Evolutionary conservation across 495 filamentous ascomycete genomes (phyloP), one percentile per base, ranked within the genome.

Genomic region (Articulospora tetracladia): DNA sequence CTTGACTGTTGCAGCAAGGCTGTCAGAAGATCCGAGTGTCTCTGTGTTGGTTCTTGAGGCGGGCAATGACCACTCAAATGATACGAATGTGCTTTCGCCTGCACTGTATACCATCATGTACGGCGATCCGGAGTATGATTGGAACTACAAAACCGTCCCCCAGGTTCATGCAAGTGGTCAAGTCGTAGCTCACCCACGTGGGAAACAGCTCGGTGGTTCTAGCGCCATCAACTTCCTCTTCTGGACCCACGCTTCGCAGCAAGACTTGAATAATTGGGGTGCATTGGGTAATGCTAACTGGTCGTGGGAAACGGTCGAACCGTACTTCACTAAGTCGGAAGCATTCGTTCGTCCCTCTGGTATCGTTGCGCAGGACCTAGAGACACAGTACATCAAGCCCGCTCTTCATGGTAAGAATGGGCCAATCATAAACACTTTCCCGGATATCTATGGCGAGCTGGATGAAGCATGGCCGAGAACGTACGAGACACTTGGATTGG

Each of bases 191-290:
- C 62, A 65, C 53, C 63, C 48, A 52, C 55, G 28, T 12, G 32
- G 53, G 7, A 61, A n/a, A 59, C 62, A 46, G 25, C 63, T 28
- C 52, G 84, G 83, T 4, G 84, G 83, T 8, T 79, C 79, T 13
- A 79, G 76, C 19, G 77, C 72, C 0, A 73, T 86, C 59, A 88
- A 86, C 57, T 78, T 76, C 27, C 70, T 74, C 46, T 76, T 79
- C 63, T 73, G 74, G 64, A 73, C 79, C 4, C 74, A 79, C 50
- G 68, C 77, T 0, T 53, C 44, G 3, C 48, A 54, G 23, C 17
- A 20, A 25, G 50, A 56, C 30, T 36, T 64, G 15, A 72, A 77
- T 49, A 63, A 65, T n/a, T 79, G 73, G 75, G 72, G 49, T 0
- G 39, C 59, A 4, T 58, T 77, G 1, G 74, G 76, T 1, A 77